Percentiles rank a stretch among this genome's conserved stretches.
These are phyloP conservation scores for Colletotrichum noveboracense DNA, from an alignment of 2,329 filamentous ascomycete genomes.

Conservation along the genomic window DNA sequence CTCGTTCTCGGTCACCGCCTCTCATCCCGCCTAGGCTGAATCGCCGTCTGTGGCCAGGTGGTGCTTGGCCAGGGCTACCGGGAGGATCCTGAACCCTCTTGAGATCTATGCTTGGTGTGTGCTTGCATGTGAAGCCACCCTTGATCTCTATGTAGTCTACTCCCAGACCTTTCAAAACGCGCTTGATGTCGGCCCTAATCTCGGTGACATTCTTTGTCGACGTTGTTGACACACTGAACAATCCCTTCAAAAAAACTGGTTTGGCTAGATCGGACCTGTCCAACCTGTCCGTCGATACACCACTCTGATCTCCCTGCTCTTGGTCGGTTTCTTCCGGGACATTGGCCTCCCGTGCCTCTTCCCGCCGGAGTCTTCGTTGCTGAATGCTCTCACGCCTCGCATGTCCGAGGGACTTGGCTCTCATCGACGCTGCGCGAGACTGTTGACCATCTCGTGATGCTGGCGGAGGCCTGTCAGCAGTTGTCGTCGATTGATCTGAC, in stretches of 20 bases:
- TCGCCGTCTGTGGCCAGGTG: conserved; percentile 69
- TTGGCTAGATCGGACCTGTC: conserved; percentile 82
- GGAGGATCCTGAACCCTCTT: conserved; percentile 73
- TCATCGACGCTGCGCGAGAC: conserved; percentile 67
- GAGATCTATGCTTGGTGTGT: conserved; percentile 87
- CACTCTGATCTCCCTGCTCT: conserved; percentile 62
- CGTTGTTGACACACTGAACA: conserved; percentile 97
- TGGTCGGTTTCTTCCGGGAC: conserved; percentile 88
- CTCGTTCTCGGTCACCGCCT: conserved; percentile 68
- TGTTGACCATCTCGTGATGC: conserved; percentile 57
- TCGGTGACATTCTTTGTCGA: conserved; percentile 87
- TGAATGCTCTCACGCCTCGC: conserved; percentile 92
- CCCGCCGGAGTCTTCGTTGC: conserved; percentile 76
- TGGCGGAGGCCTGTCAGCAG: conserved; percentile 56
- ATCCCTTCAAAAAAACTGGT: conserved; percentile 92
- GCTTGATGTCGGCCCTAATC: conserved; percentile 88
- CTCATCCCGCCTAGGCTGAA: conserved; percentile 81
- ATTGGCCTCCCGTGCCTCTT: conserved; percentile 75
- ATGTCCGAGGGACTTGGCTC: conserved; percentile 89
- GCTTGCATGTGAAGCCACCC: conserved; percentile 89
- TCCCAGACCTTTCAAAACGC: conserved; percentile 84
- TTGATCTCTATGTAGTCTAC: conserved; percentile 94
- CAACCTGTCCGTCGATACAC: conserved; percentile 64
- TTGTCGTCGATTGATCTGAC: conserved; percentile 75
- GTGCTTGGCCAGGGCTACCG: conserved; percentile 59